Evolutionary conservation across 2,329 filamentous ascomycete species (phyloP), one percentile per base, ranked within the genome.

Genomic region (Aspergillus neotritici): DNA sequence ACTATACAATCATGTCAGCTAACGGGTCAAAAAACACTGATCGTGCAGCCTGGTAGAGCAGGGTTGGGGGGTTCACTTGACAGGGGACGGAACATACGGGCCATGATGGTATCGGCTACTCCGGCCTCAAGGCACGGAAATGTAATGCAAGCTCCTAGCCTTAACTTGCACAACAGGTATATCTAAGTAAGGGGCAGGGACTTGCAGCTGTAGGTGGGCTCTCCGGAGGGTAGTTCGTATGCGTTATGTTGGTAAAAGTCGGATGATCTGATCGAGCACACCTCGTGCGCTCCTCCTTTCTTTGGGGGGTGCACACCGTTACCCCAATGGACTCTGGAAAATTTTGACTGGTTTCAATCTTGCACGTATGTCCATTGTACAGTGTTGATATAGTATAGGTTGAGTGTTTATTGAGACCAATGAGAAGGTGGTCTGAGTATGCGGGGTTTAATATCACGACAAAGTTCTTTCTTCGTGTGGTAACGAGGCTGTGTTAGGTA

Each of bases 311-410:
- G 51, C 46, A 53, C 48, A 51, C 49, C 44, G 44, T 47, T 53
- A 53, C 37, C 51, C 47, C 34, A 46, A 51, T 41, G 46, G 44
- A 44, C 43, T 40, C 41, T 46, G 46, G 34, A 46, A 49, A 40
- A 48, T 43, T n/a, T 44, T 41, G 39, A 37, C 33, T 37, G 39
- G 31, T 40, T 43, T 44, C 40, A 52, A 37, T 44, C 41, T 43
- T 37, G 34, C 50, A 10, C 48, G 41, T 46, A 41, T 44, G 38
- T 42, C 34, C 51, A 53, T 50, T 41, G 37, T 48, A 25, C 21
- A 25, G 6, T 25, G n/a, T 8, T 8, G 21, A 8, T 25, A 9
- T 25, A 25, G 21, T 25, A 25, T 25, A 1, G 7, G 7, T 39
- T 45, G 34, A 36, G 13, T 43, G 21, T n/a, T 16, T 13, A 17